Conservation (phyloP, 768 basidiomycete species). For the Tulasnella sp. region DNA sequence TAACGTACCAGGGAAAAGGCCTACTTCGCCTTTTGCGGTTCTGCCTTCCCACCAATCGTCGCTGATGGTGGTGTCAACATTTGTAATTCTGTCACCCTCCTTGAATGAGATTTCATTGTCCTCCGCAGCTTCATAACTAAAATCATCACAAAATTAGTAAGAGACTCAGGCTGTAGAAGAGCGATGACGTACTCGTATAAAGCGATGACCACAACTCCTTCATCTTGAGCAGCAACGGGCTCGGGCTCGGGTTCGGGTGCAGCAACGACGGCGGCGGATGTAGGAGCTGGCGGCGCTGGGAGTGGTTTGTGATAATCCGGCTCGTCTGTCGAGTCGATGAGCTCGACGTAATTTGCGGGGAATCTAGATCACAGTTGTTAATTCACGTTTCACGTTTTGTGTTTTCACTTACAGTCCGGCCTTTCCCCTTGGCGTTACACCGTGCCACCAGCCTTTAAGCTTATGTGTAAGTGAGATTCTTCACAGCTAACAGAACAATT, state of each 20-base stretch:
- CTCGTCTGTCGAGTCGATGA: conserved; percentile 29
- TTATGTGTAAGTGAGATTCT: background rate
- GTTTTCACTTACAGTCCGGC: conserved; percentile 25
- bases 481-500: conserved; percentile 6
- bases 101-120: conserved; percentile 82
- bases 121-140: conserved; percentile 77
- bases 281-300: conserved; percentile 28
- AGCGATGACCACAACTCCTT: conserved; percentile 50
- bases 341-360: conserved; percentile 71
- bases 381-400: background rate
- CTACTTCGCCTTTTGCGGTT: conserved; percentile 40
- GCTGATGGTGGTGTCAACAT: conserved; percentile 60
- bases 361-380: conserved; percentile 20
- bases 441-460: conserved; percentile 69
- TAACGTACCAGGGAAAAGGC: conserved; percentile 61
- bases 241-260: conserved; percentile 33
- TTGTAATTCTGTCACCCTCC: conserved; percentile 66
- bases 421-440: conserved; percentile 56
- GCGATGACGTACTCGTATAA: conserved; percentile 49
- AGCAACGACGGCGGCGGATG: conserved; percentile 15
- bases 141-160: conserved; percentile 11
- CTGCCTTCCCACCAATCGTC: conserved; percentile 87
- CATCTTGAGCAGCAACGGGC: conserved; percentile 32
- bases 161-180: conserved; percentile 2
- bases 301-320: conserved; percentile 20